Percentiles rank a stretch among this genome's conserved stretches.
phyloP scores from a whole-genome alignment of 2,329 filamentous ascomycete species.

The Phaeoacremonium minimum region DNA sequence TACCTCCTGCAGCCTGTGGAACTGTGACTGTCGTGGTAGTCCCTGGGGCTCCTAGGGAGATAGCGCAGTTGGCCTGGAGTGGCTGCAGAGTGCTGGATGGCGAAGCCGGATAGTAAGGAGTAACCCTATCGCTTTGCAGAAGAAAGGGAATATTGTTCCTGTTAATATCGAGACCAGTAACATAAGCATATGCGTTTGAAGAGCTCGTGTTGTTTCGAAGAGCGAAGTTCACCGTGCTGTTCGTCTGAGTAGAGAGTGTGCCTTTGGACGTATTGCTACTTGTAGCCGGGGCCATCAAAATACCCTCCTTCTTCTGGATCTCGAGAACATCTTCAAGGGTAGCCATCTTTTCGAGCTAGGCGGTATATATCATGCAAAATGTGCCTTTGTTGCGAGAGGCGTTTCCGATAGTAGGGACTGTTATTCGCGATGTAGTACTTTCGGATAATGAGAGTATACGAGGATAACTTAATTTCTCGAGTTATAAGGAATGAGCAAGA shows the following conservation, averaged over 20 bases:
- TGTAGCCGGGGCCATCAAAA: constrained; percentile 16
- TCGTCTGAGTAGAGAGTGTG: constrained; percentile 3
- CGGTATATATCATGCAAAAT: too few species aligned
- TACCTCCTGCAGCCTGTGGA: constrained; percentile 65
- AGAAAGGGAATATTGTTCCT: constrained; percentile 57
- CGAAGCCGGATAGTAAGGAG: constrained; percentile 59
- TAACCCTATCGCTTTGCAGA: constrained; percentile 61
- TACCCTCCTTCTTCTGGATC: constrained; percentile 15
- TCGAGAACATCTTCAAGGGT: constrained; percentile 18
- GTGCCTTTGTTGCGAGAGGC: too few species aligned
- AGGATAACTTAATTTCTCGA: too few species aligned
- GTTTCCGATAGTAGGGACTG: too few species aligned
- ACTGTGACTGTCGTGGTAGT: constrained; percentile 57
- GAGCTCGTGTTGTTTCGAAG: constrained; percentile 64
- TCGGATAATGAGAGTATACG: too few species aligned
- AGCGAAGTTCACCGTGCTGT: constrained; percentile 50
- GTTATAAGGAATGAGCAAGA: background rate
- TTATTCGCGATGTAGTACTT: too few species aligned
- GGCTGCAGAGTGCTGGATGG: constrained; percentile 46
- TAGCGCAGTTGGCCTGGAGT: constrained; percentile 55
- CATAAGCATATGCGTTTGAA: constrained; percentile 59
- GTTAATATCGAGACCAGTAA: constrained; percentile 63
- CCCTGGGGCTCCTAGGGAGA: constrained; percentile 59
- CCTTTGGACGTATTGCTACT: background rate
- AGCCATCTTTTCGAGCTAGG: constrained; percentile 12